Conservation (phyloP, 2,329 filamentous ascomycete species). For the Aspergillus fumigatus region DNA sequence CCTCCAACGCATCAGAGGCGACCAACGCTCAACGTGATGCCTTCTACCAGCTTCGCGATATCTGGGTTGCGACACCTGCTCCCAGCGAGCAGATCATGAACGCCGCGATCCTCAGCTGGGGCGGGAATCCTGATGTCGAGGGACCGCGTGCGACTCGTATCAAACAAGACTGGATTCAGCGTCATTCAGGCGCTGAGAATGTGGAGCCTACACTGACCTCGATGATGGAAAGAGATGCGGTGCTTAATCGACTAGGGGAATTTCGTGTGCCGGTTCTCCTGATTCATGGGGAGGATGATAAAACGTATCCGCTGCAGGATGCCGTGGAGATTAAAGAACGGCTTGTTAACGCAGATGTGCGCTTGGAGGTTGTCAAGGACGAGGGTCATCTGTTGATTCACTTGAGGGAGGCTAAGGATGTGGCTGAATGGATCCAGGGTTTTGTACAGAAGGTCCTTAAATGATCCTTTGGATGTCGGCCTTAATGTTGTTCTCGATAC, state of each 20-base stretch:
- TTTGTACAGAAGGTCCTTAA: background rate
- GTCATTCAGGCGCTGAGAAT: slow-evolving; percentile 1
- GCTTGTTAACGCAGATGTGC: background rate
- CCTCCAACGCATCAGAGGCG: background rate
- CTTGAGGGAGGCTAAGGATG: background rate
- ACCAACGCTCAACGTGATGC: background rate
- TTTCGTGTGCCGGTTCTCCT: background rate
- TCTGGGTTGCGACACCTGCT: slow-evolving; percentile 1
- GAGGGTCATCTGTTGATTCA: slow-evolving; percentile 1
- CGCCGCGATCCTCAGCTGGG: slow-evolving; percentile 1
- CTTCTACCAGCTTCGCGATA: slow-evolving; percentile 1
- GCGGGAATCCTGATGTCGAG: background rate
- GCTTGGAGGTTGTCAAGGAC: background rate
- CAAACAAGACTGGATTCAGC: background rate
- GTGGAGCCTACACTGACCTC: background rate
- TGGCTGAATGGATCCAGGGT: background rate
- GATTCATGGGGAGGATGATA: slow-evolving; percentile 1
- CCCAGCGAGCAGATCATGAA: slow-evolving; percentile 1
- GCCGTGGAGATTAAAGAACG: background rate
- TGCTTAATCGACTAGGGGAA: slow-evolving; percentile 1
- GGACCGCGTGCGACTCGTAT: background rate
- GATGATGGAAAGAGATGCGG: background rate
- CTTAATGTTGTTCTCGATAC: too few species aligned
- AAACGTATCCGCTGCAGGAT: slow-evolving; percentile 1
- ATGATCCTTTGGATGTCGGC: too few species aligned